phyloP scores from a whole-genome alignment of 2,329 filamentous ascomycete species.

The Stagonosporopsis cucurbitacearum region DNA sequence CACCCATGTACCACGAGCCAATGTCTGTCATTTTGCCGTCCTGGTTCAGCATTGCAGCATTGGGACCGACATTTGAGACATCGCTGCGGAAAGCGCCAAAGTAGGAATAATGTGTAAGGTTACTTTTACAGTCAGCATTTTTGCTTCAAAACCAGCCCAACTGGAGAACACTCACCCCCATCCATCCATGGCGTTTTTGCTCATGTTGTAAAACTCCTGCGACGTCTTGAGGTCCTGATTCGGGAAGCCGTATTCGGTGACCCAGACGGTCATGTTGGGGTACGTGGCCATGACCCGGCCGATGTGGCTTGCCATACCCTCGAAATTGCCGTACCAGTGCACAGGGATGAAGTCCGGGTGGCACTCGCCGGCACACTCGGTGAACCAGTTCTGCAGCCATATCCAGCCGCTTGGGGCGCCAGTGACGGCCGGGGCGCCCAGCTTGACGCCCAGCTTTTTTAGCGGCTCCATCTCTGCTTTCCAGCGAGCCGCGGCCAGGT shows the following conservation, averaged over 20 bases:
- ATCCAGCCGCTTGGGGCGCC: conserved; percentile 64
- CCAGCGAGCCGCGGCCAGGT: conserved; percentile 71
- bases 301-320: conserved; percentile 70
- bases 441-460: conserved; percentile 65
- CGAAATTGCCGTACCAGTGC: conserved; percentile 69
- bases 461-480: conserved; percentile 74
- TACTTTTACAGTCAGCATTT: conserved; percentile 41
- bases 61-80: conserved; percentile 75
- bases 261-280: conserved; percentile 68
- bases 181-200: conserved; percentile 70
- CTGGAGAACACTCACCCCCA: conserved; percentile 53
- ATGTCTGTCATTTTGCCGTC: conserved; percentile 76
- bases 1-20: conserved; percentile 77
- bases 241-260: conserved; percentile 75
- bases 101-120: conserved; percentile 73
- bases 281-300: conserved; percentile 62
- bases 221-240: conserved; percentile 63
- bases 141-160: not conserved
- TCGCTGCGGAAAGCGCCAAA: conserved; percentile 76
- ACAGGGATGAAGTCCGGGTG: conserved; percentile 59
- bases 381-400: conserved; percentile 73
- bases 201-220: conserved; percentile 72
- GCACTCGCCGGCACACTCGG: conserved; percentile 59
- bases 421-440: conserved; percentile 75
- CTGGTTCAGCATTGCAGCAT: conserved; percentile 72